Evolutionary conservation across 1,284 basidiomycete genomes (phyloP), one percentile per base, ranked within the genome.

Genomic region (Pseudozyma hubeiensis): DNA sequence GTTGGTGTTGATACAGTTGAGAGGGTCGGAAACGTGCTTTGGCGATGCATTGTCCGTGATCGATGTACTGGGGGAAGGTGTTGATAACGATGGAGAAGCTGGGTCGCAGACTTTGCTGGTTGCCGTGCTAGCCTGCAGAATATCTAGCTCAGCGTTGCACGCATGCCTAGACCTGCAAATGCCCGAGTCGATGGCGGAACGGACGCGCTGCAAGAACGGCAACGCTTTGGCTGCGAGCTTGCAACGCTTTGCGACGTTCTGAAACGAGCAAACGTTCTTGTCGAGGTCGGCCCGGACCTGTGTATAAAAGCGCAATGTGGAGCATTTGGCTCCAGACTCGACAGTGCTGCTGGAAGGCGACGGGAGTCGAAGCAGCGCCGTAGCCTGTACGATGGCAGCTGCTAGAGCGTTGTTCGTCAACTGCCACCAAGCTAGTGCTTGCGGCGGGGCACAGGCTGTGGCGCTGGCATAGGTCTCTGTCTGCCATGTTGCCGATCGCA

Each of bases 381-480:
- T 59, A 7, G 63, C 68, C 40, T 71, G 68, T n/a, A 71, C 57
- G 39, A 71, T 40, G n/a, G 68, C 53, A n/a, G 68, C 68, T 9
- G 68, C 65, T 16, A 71, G 52, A 1, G 68, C 68, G 30, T 71
- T 57, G 48, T 60, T 57, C 47, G 63, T 66, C 16, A 71, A 66
- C 13, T 60, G 55, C 63, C 58, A 66, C 68, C 63, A 71, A 5
- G 53, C 54, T 3, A 66, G 52, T 8, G 63, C 63, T 43, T 56
- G 56, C 9, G 58, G 63, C 7, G 57, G 54, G 39, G 63, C 58
- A 48, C 46, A 52, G 7, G 57, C 56, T 17, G 64, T 44, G 2
- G 64, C 64, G 16, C 60, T 60, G 4, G 55, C 58, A 33, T 51
- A 71, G 8, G 63, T 55, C 29, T 61, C 60, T 19, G 68, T 71